Base-by-base conservation (phyloP, 371 early-diverging fungal species). In the Choanephora cucurbitarum region DNA sequence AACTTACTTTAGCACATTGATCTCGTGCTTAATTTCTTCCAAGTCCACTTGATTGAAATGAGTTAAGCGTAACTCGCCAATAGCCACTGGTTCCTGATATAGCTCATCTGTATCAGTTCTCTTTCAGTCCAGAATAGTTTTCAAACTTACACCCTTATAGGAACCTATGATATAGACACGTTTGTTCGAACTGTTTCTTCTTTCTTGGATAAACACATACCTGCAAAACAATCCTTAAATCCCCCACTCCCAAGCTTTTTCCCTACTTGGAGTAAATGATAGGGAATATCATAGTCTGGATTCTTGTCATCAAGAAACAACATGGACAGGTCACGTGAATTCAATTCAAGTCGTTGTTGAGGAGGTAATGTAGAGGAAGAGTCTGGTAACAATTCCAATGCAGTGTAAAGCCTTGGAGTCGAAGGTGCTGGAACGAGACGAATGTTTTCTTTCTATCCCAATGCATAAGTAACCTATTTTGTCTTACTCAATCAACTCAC, bases 191-290 rank as follows among this genome's bases (percentile, higher is more conserved):
- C n/a, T n/a, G n/a, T n/a, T n/a, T n/a, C n/a, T n/a, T n/a, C n/a
- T n/a, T n/a, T n/a, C n/a, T n/a, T n/a, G n/a, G n/a, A n/a, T n/a
- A n/a, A n/a, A n/a, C n/a, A n/a, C n/a, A n/a, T 45, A 57, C 89
- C 87, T 0, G 73, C 73, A 69, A 79, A 91, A 59, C 89, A 89
- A 62, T 89, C 91, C 64, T 91, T 91, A 73, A 88, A 91, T 8
- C 89, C 91, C 41, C 91, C 91, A n/a, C 87, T 80, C 5, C 89
- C 89, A 15, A 91, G 67, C 58, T 88, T 87, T 33, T 71, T 68
- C 7, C 87, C 87, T 23, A 88, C 48, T 11, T 60, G 64, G 7
- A 91, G 57, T 41, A 81, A 72, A 22, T 82, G 72, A 50, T 80
- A 88, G 0, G 81, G 71, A 56, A 90, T 90, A 60, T 84, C 85